Evolutionary conservation across 129 eudicot species (phyloP), one percentile per base, ranked within the genome.

Genomic region (Deinandra increscens): DNA sequence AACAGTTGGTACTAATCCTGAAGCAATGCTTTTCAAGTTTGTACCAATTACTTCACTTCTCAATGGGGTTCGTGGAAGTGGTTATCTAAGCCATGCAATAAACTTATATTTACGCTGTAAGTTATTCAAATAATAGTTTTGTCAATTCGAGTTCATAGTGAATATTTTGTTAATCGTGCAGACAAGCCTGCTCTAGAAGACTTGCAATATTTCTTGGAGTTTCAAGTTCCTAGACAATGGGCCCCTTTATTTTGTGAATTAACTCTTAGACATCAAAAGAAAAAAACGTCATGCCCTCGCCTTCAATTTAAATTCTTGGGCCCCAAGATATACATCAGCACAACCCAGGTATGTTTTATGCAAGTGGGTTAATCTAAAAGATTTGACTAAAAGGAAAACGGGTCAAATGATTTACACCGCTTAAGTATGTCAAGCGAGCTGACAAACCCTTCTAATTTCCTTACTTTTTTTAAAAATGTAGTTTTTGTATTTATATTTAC

Each of bases 141-240:
- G 43, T 8, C 43, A 4, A 3, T n/a, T 34, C 6, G 13, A 60
- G 20, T 59, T n/a, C 12, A n/a, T 39, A 1, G 9, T 23, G 6
- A 26, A n/a, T n/a, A n/a, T 48, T 17, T 19, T 34, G 9, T 59
- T 18, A 29, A n/a, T 2, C 9, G 4, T 29, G 29, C 59, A 71
- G 75, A 59, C 36, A 71, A 71, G 59, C 75, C 75, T 11, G 44
- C 67, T 4, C 44, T 62, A 3, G 75, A 71, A 59, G 75, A 71
- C 48, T 44, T 71, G 62, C 75, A 71, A 33, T 71, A 6, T 43
- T 71, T 71, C 59, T 59, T 71, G 59, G 75, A 71, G 46, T 71
- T 71, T 45, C 75, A 71, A 71, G 75, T 71, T 26, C 68, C 75
- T 37, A 71, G 68, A 71, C 75, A 71, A 60, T 71, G 75, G 68